Percentiles rank a stretch among this genome's conserved stretches.
Evolutionary conservation across 1,139 yeast genomes (phyloP).

Genomic region (Hyphopichia buzzinii): DNA sequence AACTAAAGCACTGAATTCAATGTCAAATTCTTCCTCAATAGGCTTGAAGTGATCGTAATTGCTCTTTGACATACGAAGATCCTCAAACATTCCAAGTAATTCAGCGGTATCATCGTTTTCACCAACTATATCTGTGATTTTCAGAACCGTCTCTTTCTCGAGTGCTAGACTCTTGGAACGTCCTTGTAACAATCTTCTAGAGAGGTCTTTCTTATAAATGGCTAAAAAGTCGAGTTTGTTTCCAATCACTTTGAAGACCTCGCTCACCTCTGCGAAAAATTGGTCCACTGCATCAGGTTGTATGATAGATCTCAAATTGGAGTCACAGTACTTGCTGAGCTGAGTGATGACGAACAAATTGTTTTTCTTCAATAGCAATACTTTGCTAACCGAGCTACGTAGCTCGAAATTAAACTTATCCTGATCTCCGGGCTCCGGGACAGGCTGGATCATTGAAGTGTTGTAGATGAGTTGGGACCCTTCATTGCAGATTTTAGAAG

Average conservation of each 20-base stretch:
- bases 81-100: conserved; percentile 34
- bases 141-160: conserved; percentile 27
- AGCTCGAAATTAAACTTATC: conserved; percentile 28
- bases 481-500: neutral
- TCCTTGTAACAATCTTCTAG: conserved; percentile 33
- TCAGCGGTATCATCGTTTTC: conserved; percentile 31
- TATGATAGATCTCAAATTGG: conserved; percentile 20
- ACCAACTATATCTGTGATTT: conserved; percentile 27
- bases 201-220: conserved; percentile 34
- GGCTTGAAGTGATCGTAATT: conserved; percentile 13
- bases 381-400: conserved; percentile 24
- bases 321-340: conserved; percentile 37
- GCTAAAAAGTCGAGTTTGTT: conserved; percentile 34
- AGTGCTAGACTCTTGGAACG: conserved; percentile 17
- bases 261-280: conserved; percentile 20
- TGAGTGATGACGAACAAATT: conserved; percentile 21
- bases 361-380: conserved; percentile 19
- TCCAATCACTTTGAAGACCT: conserved; percentile 32
- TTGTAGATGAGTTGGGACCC: neutral
- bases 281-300: conserved; percentile 6
- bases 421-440: conserved; percentile 6
- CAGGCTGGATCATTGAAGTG: neutral
- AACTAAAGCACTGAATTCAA: conserved; percentile 34
- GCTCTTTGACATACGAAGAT: conserved; percentile 21
- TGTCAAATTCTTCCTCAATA: conserved; percentile 4